Evolutionary conservation across 78 protist species (phyloP).

Genomic region (Dictyostelium purpureum): DNA sequence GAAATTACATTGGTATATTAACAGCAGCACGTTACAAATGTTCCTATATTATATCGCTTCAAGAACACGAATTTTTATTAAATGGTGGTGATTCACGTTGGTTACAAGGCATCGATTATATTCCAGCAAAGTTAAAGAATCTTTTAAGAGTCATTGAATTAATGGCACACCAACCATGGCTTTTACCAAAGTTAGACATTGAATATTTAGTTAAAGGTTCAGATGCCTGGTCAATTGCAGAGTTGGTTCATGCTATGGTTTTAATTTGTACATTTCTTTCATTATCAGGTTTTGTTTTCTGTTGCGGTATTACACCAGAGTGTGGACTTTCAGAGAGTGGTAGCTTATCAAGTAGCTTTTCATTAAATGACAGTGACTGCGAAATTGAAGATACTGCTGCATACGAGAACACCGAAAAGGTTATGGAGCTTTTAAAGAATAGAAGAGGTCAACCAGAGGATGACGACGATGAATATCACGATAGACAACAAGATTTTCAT

Average conservation of each 20-base stretch:
- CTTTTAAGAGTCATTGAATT: constrained; percentile 73
- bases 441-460: constrained; percentile 18
- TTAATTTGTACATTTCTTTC: constrained; percentile 80
- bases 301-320: constrained; percentile 85
- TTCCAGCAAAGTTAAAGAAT: constrained; percentile 82
- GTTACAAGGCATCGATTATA: constrained; percentile 83
- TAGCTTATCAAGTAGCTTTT: not conserved
- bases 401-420: constrained; percentile 48
- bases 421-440: constrained; percentile 62
- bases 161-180: constrained; percentile 91
- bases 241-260: constrained; percentile 87
- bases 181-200: constrained; percentile 71
- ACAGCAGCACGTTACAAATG: constrained; percentile 74
- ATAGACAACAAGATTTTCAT: constrained; percentile 66
- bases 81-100: constrained; percentile 86
- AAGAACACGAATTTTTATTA: constrained; percentile 83
- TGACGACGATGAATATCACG: constrained; percentile 10
- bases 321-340: constrained; percentile 19
- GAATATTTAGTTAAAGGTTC: constrained; percentile 74
- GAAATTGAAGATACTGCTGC: constrained; percentile 60
- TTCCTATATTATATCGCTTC: constrained; percentile 70
- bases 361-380: constrained; percentile 67
- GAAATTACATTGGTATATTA: constrained; percentile 85
- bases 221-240: constrained; percentile 89
- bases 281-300: constrained; percentile 85